Evolutionary conservation across 768 basidiomycete genomes (phyloP).

Genomic region (Mycena metata): DNA sequence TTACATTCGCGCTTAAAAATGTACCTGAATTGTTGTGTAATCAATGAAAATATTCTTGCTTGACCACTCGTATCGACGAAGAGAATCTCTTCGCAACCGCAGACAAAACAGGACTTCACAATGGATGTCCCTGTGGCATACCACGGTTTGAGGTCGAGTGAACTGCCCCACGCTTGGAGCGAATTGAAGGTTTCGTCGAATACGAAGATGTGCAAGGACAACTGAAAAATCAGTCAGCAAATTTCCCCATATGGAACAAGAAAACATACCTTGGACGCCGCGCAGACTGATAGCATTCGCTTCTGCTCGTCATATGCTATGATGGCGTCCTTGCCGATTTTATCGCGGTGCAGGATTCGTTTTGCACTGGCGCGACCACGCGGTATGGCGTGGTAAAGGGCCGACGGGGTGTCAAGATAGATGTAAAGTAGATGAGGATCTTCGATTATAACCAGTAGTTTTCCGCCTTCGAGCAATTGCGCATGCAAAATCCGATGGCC

Average conservation of each 20-base stretch:
- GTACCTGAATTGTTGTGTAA: constrained; percentile 68
- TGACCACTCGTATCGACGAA: constrained; percentile 60
- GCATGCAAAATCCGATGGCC: constrained; percentile 48
- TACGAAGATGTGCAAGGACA: constrained; percentile 59
- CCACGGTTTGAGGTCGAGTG: constrained; percentile 59
- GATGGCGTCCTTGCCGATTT: constrained; percentile 59
- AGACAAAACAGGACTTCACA: constrained; percentile 57
- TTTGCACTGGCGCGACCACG: constrained; percentile 37
- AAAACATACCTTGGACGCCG: constrained; percentile 54
- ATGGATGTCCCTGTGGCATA: constrained; percentile 51
- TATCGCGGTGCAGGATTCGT: constrained; percentile 57
- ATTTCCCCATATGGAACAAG: neutral
- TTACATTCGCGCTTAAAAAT: constrained; percentile 16
- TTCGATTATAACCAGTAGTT: constrained; percentile 57
- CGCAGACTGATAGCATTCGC: constrained; percentile 61
- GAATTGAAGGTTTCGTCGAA: constrained; percentile 60
- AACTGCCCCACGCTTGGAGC: constrained; percentile 57
- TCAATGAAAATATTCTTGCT: constrained; percentile 66
- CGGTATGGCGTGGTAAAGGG: constrained; percentile 49
- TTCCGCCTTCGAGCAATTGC: constrained; percentile 58
- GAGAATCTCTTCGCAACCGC: constrained; percentile 65
- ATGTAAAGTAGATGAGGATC: constrained; percentile 53
- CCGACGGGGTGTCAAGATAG: constrained; percentile 52
- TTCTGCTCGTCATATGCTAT: constrained; percentile 67
- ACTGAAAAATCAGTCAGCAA: constrained; percentile 36